These are phyloP conservation scores for Colletotrichum endophyticum DNA, from an alignment of 2,329 filamentous ascomycete genomes.

Conservation along the genomic window DNA sequence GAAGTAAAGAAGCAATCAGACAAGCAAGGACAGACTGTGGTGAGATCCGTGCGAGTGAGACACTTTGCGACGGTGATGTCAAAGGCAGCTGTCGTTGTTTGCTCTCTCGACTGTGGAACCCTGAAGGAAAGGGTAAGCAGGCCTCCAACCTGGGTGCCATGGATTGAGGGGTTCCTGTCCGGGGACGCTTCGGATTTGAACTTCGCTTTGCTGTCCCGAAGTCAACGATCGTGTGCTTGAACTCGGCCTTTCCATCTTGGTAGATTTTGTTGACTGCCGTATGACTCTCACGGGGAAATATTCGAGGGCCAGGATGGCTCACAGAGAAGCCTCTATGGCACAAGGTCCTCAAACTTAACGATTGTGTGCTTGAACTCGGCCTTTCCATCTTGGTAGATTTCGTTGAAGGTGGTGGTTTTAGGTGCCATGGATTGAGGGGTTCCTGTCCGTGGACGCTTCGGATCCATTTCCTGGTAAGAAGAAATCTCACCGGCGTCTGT, in stretches of 20 bases:
- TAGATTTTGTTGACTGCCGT: too few species aligned
- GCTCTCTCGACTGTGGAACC: not conserved
- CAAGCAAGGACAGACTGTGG: not conserved
- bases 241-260: too few species aligned
- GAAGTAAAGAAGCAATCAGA: not conserved
- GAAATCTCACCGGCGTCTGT: not conserved
- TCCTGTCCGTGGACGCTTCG: not conserved
- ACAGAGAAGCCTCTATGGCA: too few species aligned
- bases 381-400: conserved; percentile 24
- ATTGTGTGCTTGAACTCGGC: conserved; percentile 24
- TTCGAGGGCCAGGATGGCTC: too few species aligned
- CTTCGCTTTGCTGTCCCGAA: too few species aligned
- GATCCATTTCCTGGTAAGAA: not conserved
- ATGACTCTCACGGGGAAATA: too few species aligned
- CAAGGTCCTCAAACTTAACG: not conserved
- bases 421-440: not conserved
- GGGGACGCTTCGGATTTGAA: too few species aligned
- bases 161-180: too few species aligned
- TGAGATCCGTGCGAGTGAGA: not conserved
- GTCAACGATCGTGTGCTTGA: too few species aligned
- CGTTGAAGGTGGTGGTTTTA: conserved; percentile 21
- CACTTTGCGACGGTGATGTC: conserved; percentile 8
- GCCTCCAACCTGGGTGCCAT: not conserved
- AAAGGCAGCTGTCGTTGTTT: not conserved
- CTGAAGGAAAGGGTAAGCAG: not conserved